Evolutionary conservation across 306 rosid genomes (phyloP), one percentile per base, ranked within the genome.

Genomic region (Dalbergia cochinchinensis): DNA sequence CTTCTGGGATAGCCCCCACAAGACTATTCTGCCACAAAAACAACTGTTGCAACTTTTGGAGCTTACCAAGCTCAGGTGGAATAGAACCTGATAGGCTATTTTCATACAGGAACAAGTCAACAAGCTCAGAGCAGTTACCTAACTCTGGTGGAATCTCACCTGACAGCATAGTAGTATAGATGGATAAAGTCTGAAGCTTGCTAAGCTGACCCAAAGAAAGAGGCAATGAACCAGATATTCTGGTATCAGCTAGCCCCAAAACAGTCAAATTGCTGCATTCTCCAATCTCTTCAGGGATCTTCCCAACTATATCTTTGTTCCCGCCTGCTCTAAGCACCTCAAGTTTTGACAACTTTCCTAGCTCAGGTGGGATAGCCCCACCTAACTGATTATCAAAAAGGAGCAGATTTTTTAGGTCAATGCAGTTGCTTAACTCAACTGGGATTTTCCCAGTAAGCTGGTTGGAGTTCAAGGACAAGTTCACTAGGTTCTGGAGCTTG

Each of bases 101-200:
- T 71, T 96, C 98, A 63, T 93, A 96, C 4, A 96, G 87, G 67
- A 88, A 96, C 84, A 96, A 82, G 79, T 89, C 85, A 6, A 90
- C 89, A 68, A 95, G 96, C 78, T 91, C 97, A 74, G 97, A 91
- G 80, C 98, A 95, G 81, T 91, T 89, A 85, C 99, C 97, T 86
- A 92, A 69, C 76, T 90, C 97, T 0, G 84, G 55, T n/a, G 99
- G 99, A 53, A 95, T 95, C 54, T 91, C 99, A 65, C 98, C 96
- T 45, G 97, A 92, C 54, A 92, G 33, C 99, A 92, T 92, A 7
- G 99, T 90, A 26, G 98, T 95, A 77, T 95, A 95, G 42, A 95
- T 89, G 8, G 97, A 92, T 86, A 95, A 61, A 14, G 91, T 91
- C 65, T 86, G 91, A 84, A 95, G 96, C 85, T 82, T 91, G 4